A percentile compares a stretch with the other conserved stretches of the same genome.
Conservation (phyloP, 805 yeast genomes). For the Kodamaea laetipori region DNA sequence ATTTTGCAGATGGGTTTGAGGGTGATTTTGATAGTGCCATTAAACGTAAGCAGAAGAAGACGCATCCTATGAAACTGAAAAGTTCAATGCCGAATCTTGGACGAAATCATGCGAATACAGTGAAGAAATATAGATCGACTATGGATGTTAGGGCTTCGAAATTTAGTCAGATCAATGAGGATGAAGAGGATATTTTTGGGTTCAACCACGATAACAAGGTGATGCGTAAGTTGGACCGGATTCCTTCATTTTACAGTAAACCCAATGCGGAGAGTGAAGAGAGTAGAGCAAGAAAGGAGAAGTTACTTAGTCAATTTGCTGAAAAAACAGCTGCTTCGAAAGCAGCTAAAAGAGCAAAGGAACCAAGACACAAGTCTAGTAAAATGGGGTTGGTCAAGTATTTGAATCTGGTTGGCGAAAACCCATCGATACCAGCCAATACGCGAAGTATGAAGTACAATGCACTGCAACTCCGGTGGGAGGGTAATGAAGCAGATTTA, state of each 20-base stretch:
- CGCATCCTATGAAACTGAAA: conserved; percentile 15
- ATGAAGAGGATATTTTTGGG: conserved; percentile 11
- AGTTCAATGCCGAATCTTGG: conserved; percentile 26
- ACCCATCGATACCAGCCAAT: conserved; percentile 14
- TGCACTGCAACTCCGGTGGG: conserved; percentile 56
- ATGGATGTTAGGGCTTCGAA: conserved; percentile 27
- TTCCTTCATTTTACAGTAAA: conserved; percentile 41
- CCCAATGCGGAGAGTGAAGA: neutral
- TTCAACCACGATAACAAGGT: conserved; percentile 37
- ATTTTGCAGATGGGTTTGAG: conserved; percentile 2
- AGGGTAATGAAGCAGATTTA: conserved; percentile 63
- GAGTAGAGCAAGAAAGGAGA: conserved; percentile 23
- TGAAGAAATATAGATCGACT: conserved; percentile 36
- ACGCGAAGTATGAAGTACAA: conserved; percentile 54
- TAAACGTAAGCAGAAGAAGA: neutral
- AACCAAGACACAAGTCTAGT: conserved; percentile 5
- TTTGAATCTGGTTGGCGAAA: conserved; percentile 21
- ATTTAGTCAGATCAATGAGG: conserved; percentile 13
- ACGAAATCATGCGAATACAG: conserved; percentile 6
- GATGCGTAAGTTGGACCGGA: conserved; percentile 40
- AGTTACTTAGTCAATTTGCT: conserved; percentile 32
- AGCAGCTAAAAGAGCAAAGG: conserved; percentile 5
- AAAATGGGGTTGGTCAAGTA: conserved; percentile 36
- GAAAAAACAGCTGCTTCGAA: conserved; percentile 7
- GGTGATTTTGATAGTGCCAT: conserved; percentile 12